Evolutionary conservation across 2,329 filamentous ascomycete species (phyloP).

Genomic region (Xylaria sp.): DNA sequence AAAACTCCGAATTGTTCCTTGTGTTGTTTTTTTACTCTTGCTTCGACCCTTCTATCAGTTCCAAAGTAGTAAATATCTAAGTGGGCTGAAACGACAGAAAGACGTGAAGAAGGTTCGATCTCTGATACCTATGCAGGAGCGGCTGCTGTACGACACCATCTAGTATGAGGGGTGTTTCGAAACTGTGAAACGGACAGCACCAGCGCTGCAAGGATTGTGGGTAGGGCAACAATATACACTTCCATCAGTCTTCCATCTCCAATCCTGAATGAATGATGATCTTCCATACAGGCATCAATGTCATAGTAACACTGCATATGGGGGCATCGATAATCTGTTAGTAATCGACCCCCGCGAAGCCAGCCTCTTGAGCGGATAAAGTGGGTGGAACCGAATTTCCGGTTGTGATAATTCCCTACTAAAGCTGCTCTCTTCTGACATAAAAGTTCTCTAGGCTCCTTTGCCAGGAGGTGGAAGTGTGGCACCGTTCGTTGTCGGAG

Average conservation of each 20-base stretch:
- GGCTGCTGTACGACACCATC: constrained; percentile 5
- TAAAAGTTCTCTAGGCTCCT: constrained; percentile 44
- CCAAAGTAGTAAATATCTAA: constrained; percentile 26
- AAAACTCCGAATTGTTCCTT: constrained; percentile 26
- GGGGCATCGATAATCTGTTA: background rate
- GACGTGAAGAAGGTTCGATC: background rate
- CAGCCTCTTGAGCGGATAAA: constrained; percentile 29
- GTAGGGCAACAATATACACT: constrained; percentile 6
- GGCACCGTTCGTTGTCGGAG: constrained; percentile 39
- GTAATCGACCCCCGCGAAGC: constrained; percentile 9
- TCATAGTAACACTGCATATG: background rate
- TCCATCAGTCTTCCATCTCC: background rate
- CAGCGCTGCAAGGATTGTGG: background rate
- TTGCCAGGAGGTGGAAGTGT: constrained; percentile 38
- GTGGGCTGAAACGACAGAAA: constrained; percentile 8
- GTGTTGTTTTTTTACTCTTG: constrained; percentile 20
- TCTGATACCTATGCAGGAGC: background rate
- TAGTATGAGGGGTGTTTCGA: background rate
- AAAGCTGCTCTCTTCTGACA: constrained; percentile 32
- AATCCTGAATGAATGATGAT: background rate
- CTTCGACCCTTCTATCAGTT: constrained; percentile 27
- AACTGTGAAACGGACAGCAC: background rate
- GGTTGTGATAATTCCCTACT: constrained; percentile 34
- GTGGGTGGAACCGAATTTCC: constrained; percentile 33
- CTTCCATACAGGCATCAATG: background rate